phyloP scores from a whole-genome alignment of 768 basidiomycete genomes.

The Grammothele lineata region DNA sequence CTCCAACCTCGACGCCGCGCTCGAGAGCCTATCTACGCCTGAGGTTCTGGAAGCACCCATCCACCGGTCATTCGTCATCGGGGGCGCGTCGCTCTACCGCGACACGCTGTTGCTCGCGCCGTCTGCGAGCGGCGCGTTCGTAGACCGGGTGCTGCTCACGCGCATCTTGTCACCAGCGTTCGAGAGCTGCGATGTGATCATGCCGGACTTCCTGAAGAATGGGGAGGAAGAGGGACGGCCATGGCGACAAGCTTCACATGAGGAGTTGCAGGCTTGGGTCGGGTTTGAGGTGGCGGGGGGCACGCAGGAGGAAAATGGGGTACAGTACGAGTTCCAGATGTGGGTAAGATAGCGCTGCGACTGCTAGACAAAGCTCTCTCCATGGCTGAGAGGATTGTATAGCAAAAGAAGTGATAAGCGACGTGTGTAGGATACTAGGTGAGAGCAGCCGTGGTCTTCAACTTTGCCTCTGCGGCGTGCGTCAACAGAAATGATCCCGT shows the following conservation, averaged over 20 bases:
- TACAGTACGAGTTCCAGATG: slow-evolving; percentile 93
- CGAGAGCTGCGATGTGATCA: slow-evolving; percentile 80
- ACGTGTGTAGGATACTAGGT: too few species aligned
- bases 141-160: slow-evolving; percentile 86
- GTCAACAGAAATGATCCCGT: too few species aligned
- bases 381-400: slow-evolving; percentile 2
- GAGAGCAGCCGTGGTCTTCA: slow-evolving; percentile 2
- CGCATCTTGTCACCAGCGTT: slow-evolving; percentile 73
- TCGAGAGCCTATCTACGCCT: slow-evolving; percentile 27
- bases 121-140: slow-evolving; percentile 37
- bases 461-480: slow-evolving; percentile 23
- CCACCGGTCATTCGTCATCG: slow-evolving; percentile 79
- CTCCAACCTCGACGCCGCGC: slow-evolving; percentile 40
- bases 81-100: slow-evolving; percentile 83
- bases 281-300: slow-evolving; percentile 77
- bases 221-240: slow-evolving; percentile 11
- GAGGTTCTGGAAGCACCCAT: slow-evolving; percentile 24
- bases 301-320: slow-evolving; percentile 74
- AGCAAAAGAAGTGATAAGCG: too few species aligned
- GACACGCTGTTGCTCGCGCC: slow-evolving; percentile 49
- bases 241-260: slow-evolving; percentile 61
- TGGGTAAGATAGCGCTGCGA: slow-evolving; percentile 73
- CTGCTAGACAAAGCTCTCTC: too few species aligned
- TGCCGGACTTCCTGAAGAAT: slow-evolving; percentile 63
- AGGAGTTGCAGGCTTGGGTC: slow-evolving; percentile 69